Evolutionary conservation across 345 rosid genomes (phyloP), one percentile per base, ranked within the genome.

Genomic region (Acer saccharum): DNA sequence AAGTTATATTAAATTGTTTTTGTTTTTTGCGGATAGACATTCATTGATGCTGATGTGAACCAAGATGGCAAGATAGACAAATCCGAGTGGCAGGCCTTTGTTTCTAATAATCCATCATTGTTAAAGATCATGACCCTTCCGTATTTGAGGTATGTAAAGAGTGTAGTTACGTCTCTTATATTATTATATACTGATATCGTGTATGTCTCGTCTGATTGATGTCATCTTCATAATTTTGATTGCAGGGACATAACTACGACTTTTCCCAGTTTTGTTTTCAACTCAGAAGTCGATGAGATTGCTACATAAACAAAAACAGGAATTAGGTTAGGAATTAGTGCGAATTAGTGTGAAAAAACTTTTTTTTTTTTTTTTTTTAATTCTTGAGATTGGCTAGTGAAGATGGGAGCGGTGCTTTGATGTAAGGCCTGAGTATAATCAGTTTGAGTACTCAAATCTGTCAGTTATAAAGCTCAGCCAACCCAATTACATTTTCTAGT

Each of bases 241-340:
- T 84, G 87, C 93, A 93, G 99, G 91, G 98, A 95, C 80, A 95
- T 95, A 75, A 93, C 99, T 0, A 93, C 99, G 4, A 92, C 99
- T 1, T 95, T 95, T 80, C 98, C 98, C 7, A 95, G 99, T 83
- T 95, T 95, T 80, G 92, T 95, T 73, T 95, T 95, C 78, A 85
- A 95, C 79, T 93, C 99, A 0, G 93, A 92, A 84, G 99, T 95
- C 25, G 99, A 95, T 17, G 99, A 95, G 79, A 86, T 93, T 77
- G 93, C 97, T 11, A 89, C 96, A 0, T 93, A 76, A 87, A 43
- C 46, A 7, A 43, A 43, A 7, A 43, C 23, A 60, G 73, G 10
- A 60, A 29, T 7, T 43, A 55, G 79, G 67, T 32, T 67, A 67
- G 80, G 50, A 74, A 46, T 63, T 29, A 32, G 52, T 23, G 74